phyloP scores from a whole-genome alignment of 2,329 filamentous ascomycete species.

The Colletotrichum scovillei region DNA sequence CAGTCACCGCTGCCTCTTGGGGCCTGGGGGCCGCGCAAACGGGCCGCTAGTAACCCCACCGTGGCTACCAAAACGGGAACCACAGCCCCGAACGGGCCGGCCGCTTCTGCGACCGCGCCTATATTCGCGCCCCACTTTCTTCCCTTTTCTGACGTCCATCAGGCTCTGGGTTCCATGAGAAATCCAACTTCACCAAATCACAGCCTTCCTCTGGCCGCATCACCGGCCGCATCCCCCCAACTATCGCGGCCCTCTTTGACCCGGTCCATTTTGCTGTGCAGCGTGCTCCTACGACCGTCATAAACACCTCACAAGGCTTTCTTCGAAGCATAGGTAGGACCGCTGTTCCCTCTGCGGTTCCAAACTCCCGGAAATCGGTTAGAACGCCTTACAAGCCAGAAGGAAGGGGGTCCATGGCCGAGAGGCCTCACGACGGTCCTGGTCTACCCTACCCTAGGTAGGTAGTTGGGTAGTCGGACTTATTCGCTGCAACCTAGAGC shows the following conservation, averaged over 20 bases:
- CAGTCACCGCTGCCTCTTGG: background rate
- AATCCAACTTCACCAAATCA: conserved; percentile 1
- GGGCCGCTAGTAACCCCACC: conserved; percentile 30
- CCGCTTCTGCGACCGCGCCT: conserved; percentile 9
- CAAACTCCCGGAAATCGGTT: background rate
- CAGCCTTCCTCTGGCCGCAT: conserved; percentile 28
- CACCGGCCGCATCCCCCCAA: background rate
- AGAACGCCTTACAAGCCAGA: background rate
- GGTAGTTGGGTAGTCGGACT: background rate
- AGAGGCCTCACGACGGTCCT: background rate
- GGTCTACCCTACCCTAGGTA: no score
- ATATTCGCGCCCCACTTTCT: conserved; percentile 2
- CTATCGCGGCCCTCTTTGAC: background rate
- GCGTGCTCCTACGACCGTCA: conserved; percentile 9
- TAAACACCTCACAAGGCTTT: conserved; percentile 30
- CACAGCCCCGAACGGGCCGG: conserved; percentile 34
- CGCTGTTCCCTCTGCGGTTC: background rate
- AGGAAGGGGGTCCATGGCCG: background rate
- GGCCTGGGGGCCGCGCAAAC: conserved; percentile 31
- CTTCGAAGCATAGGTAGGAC: background rate
- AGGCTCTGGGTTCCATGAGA: background rate
- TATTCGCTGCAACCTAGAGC: background rate
- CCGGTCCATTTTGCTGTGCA: background rate
- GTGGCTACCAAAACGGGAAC: conserved; percentile 15
- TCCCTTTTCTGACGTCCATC: background rate